phyloP scores from a whole-genome alignment of 768 basidiomycete genomes.

The Pisolithus tinctorius region DNA sequence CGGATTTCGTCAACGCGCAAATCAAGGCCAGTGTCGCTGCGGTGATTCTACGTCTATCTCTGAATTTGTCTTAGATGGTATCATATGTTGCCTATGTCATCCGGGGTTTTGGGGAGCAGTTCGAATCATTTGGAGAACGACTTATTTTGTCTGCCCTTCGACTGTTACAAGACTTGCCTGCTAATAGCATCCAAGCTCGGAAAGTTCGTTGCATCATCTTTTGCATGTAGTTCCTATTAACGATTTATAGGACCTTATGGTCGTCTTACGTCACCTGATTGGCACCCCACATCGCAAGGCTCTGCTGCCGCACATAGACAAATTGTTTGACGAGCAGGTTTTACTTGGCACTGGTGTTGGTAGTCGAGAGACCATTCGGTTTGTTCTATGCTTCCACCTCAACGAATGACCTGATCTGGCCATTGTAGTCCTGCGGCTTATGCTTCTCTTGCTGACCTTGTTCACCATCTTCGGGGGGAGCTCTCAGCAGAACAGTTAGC shows the following conservation, averaged over 20 bases:
- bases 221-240: background rate
- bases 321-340: slow-evolving; percentile 85
- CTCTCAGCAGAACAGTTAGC: slow-evolving; percentile 70
- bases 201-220: slow-evolving; percentile 43
- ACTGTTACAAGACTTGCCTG: slow-evolving; percentile 90
- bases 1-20: slow-evolving; percentile 81
- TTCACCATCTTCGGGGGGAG: slow-evolving; percentile 85
- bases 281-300: slow-evolving; percentile 71
- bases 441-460: slow-evolving; percentile 84
- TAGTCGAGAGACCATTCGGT: slow-evolving; percentile 82
- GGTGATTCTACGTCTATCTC: background rate
- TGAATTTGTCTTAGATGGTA: slow-evolving; percentile 52
- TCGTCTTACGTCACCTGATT: slow-evolving; percentile 87
- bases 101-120: slow-evolving; percentile 56
- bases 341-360: slow-evolving; percentile 80
- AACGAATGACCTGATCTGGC: slow-evolving; percentile 1
- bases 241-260: slow-evolving; percentile 69
- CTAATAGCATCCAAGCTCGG: slow-evolving; percentile 73
- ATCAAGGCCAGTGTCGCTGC: slow-evolving; percentile 58
- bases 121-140: slow-evolving; percentile 71
- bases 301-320: slow-evolving; percentile 78
- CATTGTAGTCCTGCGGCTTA: slow-evolving; percentile 65
- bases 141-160: slow-evolving; percentile 76
- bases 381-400: slow-evolving; percentile 10
- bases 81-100: slow-evolving; percentile 90